Evolutionary conservation across 257 asterid species (phyloP).

Genomic region (Petunia axillaris): DNA sequence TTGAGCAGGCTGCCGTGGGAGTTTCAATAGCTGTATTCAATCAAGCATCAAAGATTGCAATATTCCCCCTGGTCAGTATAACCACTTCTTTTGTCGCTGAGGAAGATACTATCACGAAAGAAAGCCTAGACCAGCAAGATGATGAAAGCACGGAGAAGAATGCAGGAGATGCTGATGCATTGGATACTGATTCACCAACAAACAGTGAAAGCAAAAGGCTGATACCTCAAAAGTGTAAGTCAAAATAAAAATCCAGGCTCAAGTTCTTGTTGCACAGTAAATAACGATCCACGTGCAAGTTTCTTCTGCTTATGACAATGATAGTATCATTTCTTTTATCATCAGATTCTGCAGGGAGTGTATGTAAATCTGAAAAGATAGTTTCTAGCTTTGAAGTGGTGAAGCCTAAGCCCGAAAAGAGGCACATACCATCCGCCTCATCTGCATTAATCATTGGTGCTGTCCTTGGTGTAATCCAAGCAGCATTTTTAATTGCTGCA

Average conservation of each 20-base stretch:
- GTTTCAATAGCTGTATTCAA: constrained; percentile 76
- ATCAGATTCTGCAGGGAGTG: constrained; percentile 39
- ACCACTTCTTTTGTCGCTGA: constrained; percentile 76
- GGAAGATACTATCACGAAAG: constrained; percentile 49
- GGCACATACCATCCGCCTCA: constrained; percentile 72
- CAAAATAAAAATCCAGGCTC: neutral
- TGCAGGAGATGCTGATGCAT: neutral
- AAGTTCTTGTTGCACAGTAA: neutral
- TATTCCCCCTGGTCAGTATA: constrained; percentile 72
- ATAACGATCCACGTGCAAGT: neutral
- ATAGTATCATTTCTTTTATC: neutral
- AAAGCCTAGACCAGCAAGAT: constrained; percentile 29
- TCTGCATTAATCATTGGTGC: constrained; percentile 68
- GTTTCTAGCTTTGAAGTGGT: constrained; percentile 39
- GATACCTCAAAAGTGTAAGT: constrained; percentile 52
- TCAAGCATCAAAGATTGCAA: constrained; percentile 68
- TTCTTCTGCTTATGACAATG: neutral
- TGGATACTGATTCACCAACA: constrained; percentile 13
- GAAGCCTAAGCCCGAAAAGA: constrained; percentile 42
- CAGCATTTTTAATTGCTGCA: constrained; percentile 50
- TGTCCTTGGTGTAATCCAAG: constrained; percentile 71
- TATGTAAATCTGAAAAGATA: constrained; percentile 26
- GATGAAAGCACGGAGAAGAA: constrained; percentile 38
- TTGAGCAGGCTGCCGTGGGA: constrained; percentile 75
- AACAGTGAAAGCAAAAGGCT: constrained; percentile 51